Base-by-base conservation (phyloP, 345 rosid species). In the Gossypioides kirkii region DNA sequence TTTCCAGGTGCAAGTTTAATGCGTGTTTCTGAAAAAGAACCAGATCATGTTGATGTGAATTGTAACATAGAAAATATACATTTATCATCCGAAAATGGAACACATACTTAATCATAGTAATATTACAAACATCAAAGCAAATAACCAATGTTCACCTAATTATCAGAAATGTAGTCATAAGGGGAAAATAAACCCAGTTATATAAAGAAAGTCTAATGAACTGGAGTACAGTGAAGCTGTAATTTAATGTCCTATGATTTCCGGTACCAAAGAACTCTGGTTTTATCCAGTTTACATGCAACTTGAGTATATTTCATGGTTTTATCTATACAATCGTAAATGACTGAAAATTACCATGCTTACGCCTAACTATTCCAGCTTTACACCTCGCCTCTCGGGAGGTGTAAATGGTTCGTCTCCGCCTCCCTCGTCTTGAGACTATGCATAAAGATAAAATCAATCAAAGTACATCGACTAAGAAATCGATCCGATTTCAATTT, bases 401-500 rank as follows among this genome's bases (percentile, higher is more conserved):
- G 58, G 58, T 68, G 58, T 68, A 68, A 26, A 68, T 68, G 26
- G 14, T 50, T 82, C 84, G 81, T 82, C 91, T 87, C 87, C 74
- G 84, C 89, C 85, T 88, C 92, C 89, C 84, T 84, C 88, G 89
- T 72, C 89, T 89, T 81, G 87, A 65, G 82, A 87, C 93, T 87
- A 90, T 84, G 81, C 93, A 89, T 81, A 77, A 77, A 82, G 77
- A 88, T 70, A 86, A 80, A 78, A 81, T 69, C 82, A 82, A 81
- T 77, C 73, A 84, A 83, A 80, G 82, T 68, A 54, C 49, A 53
- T 55, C 63, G 58, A 77, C 73, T 42, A 74, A 58, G 76, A 46
- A 66, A 68, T 63, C 42, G 72, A 68, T 68, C 61, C 38, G 64
- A 54, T 25, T 36, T 61, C 59, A 73, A 72, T 50, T 41, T 75